Evolutionary conservation across 176 grass and related monocot genomes (phyloP).

Genomic region (Eragrostis nindensis): DNA sequence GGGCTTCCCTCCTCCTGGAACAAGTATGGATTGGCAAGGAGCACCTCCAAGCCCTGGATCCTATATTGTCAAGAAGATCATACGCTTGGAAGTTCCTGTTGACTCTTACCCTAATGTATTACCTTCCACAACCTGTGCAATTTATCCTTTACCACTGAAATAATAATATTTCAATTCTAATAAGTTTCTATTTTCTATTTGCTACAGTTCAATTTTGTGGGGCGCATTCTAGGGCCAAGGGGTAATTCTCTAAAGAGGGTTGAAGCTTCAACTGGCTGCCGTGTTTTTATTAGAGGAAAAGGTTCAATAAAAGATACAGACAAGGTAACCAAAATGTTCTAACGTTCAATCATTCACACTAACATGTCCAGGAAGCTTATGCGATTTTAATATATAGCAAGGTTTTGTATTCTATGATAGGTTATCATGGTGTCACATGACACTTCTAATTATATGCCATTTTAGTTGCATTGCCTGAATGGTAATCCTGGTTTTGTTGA

Average conservation of each 20-base stretch:
- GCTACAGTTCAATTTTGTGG: conserved; percentile 90
- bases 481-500: not conserved
- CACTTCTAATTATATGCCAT: not conserved
- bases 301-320: conserved; percentile 87
- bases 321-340: conserved; percentile 51
- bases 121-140: not conserved
- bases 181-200: conserved; percentile 32
- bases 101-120: conserved; percentile 83
- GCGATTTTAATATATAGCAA: conserved; percentile 15
- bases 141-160: conserved; percentile 22
- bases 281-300: conserved; percentile 86
- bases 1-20: conserved; percentile 67
- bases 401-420: not conserved
- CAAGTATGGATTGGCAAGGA: conserved; percentile 89
- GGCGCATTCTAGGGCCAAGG: conserved; percentile 76
- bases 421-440: not conserved
- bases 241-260: conserved; percentile 88
- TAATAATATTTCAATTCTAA: conserved; percentile 23
- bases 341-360: not conserved
- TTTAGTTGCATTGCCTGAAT: not conserved
- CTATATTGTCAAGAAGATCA: conserved; percentile 81
- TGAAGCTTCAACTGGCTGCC: conserved; percentile 83
- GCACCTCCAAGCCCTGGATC: conserved; percentile 71
- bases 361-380: conserved; percentile 5
- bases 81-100: conserved; percentile 90